phyloP scores from a whole-genome alignment of 371 early-diverging fungal species.

The Mortierella sp. region DNA sequence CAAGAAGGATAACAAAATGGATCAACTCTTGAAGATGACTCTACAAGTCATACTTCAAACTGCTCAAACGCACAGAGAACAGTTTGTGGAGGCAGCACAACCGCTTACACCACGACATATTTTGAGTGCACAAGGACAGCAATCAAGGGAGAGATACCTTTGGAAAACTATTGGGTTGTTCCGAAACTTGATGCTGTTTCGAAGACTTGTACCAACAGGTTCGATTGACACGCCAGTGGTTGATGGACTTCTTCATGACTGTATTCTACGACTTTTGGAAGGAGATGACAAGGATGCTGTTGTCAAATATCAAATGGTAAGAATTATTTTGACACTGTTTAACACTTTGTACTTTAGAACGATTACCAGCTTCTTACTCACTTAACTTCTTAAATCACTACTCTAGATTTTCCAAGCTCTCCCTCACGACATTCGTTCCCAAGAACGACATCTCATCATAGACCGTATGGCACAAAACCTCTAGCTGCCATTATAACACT shows the following conservation, averaged over 20 bases:
- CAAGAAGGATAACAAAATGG: constrained; percentile 50
- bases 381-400: background rate
- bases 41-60: constrained; percentile 25
- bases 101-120: constrained; percentile 50
- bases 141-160: constrained; percentile 39
- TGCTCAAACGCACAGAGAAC: constrained; percentile 35
- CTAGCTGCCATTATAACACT: background rate
- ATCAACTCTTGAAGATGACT: constrained; percentile 32
- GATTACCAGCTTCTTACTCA: background rate
- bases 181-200: constrained; percentile 47
- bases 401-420: constrained; percentile 49
- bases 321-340: background rate
- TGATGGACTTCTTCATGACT: constrained; percentile 52
- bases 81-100: constrained; percentile 51
- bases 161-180: constrained; percentile 54
- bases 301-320: constrained; percentile 51
- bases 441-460: constrained; percentile 42
- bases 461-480: constrained; percentile 41
- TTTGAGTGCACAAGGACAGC: constrained; percentile 28
- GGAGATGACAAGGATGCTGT: constrained; percentile 46
- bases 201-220: constrained; percentile 34
- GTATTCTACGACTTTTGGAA: constrained; percentile 45
- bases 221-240: constrained; percentile 37
- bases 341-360: background rate
- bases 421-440: constrained; percentile 49